phyloP scores from a whole-genome alignment of 768 basidiomycete species.

The Lentinus tigrinus region DNA sequence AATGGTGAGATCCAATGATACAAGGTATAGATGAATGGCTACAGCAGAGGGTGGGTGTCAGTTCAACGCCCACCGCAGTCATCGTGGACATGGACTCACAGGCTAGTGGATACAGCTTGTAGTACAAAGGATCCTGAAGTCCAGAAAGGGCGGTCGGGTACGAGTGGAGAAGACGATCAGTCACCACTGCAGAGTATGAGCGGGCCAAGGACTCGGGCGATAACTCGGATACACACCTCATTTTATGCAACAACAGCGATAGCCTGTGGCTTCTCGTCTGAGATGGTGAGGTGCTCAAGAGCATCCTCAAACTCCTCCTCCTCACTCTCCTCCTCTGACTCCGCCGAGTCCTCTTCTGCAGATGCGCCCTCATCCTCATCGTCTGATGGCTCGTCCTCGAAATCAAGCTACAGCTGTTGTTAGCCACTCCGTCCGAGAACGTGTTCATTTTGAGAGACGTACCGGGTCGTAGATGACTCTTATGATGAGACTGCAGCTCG shows the following conservation, averaged over 20 bases:
- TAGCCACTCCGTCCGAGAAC: not conserved
- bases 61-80: too few relatives aligned
- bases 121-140: not conserved
- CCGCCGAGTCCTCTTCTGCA: slow-evolving; percentile 35
- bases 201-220: not conserved
- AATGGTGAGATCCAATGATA: not conserved
- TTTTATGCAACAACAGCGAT: slow-evolving; percentile 27
- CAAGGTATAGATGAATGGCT: not conserved
- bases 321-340: slow-evolving; percentile 36
- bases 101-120: slow-evolving; percentile 13
- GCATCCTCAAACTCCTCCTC: slow-evolving; percentile 61
- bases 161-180: not conserved
- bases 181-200: too few relatives aligned
- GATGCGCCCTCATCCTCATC: slow-evolving; percentile 21
- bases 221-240: not conserved
- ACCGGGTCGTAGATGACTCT: slow-evolving; percentile 95
- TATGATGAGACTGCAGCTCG: slow-evolving; percentile 92
- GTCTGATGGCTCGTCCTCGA: slow-evolving; percentile 72
- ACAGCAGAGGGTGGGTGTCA: not conserved
- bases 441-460: slow-evolving; percentile 33
- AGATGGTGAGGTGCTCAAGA: slow-evolving; percentile 58
- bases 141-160: not conserved
- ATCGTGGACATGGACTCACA: not conserved
- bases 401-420: slow-evolving; percentile 61
- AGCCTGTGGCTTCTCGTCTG: slow-evolving; percentile 30